Evolutionary conservation across 768 basidiomycete genomes (phyloP).

Genomic region (Jaapia argillacea): DNA sequence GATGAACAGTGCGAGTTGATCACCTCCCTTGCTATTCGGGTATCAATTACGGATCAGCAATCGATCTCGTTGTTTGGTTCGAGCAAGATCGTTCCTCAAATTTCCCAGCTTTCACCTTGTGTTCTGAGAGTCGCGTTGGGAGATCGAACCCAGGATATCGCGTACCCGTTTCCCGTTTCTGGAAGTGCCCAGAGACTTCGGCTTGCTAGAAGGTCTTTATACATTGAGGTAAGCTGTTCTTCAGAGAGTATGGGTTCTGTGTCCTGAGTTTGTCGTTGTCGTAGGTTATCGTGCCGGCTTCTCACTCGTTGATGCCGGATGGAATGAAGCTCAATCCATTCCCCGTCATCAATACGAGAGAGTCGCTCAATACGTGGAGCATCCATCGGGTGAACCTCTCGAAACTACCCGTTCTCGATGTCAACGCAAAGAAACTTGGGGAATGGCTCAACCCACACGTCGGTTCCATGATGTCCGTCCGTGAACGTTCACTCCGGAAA

Average conservation of each 20-base stretch:
- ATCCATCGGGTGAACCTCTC: constrained; percentile 30
- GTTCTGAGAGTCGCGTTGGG: too few relatives aligned
- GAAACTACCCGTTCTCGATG: constrained; percentile 22
- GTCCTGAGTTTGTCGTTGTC: too few relatives aligned
- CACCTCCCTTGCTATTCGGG: too few relatives aligned
- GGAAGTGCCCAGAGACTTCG: constrained; percentile 26
- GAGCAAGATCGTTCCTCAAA: too few relatives aligned
- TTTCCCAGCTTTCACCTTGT: too few relatives aligned
- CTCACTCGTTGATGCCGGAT: neutral
- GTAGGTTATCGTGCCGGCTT: neutral
- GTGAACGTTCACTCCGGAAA: constrained; percentile 15
- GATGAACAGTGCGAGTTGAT: too few relatives aligned
- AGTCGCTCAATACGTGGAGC: constrained; percentile 20
- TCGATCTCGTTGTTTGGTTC: too few relatives aligned
- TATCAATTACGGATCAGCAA: too few relatives aligned
- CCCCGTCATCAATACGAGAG: constrained; percentile 11
- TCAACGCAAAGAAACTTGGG: constrained; percentile 5
- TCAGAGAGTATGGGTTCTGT: too few relatives aligned
- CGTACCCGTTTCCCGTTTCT: constrained; percentile 35
- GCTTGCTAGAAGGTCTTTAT: constrained; percentile 45
- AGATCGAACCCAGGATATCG: too few relatives aligned
- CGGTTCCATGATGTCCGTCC: constrained; percentile 20
- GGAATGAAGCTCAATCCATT: constrained; percentile 7
- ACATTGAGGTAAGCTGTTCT: constrained; percentile 25
- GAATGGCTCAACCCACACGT: constrained; percentile 25